These are phyloP conservation scores for Glycine latifolia DNA, from an alignment of 306 rosid genomes.

Conservation along the genomic window DNA sequence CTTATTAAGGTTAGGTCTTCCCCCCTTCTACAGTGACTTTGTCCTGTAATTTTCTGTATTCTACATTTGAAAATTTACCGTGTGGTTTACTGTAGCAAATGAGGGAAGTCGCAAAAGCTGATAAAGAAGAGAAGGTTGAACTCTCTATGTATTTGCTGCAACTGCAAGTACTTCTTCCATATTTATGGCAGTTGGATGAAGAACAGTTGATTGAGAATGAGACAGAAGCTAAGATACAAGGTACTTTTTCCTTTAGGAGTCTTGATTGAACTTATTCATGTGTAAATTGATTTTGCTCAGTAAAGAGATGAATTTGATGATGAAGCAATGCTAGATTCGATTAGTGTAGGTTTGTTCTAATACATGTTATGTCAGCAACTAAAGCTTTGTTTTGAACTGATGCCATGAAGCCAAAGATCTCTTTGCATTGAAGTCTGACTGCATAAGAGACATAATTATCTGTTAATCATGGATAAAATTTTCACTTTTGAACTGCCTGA, in stretches of 20 bases:
- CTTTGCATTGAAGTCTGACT: conserved; percentile 14
- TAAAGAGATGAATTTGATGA: not conserved
- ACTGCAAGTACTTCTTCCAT: conserved; percentile 67
- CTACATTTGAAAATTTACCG: not conserved
- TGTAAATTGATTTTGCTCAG: not conserved
- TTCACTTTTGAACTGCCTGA: not conserved
- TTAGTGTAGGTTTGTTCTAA: not conserved
- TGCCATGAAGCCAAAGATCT: not conserved
- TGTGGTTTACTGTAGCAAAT: conserved; percentile 46
- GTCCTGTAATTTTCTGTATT: conserved; percentile 7
- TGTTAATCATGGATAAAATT: not conserved
- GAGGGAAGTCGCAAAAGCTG: not conserved
- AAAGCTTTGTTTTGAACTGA: not conserved
- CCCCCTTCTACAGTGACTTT: conserved; percentile 19
- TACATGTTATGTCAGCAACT: not conserved
- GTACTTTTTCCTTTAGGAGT: conserved; percentile 45
- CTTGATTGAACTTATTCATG: not conserved
- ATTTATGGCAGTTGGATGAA: conserved; percentile 60
- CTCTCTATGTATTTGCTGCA: conserved; percentile 61
- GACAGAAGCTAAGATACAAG: conserved; percentile 73
- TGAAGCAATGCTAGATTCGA: conserved; percentile 12
- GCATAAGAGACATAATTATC: not conserved
- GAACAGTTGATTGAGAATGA: conserved; percentile 69
- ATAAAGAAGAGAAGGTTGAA: conserved; percentile 33
- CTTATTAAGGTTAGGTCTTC: conserved; percentile 54